Conservation (phyloP, 192 early-diverging fungal genomes). For the Lunasporangiospora selenospora region DNA sequence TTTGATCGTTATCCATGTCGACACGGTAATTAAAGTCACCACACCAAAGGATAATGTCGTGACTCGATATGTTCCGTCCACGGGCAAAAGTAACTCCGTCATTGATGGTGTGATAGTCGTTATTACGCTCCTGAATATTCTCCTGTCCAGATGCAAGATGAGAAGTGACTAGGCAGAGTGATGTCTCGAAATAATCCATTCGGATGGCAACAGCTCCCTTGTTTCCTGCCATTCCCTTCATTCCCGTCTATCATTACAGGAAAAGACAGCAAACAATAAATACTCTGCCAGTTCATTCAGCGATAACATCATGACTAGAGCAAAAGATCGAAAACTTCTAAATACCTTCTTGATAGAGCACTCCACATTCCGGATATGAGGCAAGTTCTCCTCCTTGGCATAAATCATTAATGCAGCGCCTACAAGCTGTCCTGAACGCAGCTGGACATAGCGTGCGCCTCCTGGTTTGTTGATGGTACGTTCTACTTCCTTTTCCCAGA, state of each 20-base stretch:
- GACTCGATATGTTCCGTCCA: constrained; percentile 73
- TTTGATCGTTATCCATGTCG: constrained; percentile 74
- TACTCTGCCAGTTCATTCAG: no score
- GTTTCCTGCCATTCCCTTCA: constrained; percentile 96
- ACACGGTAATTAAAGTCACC: constrained; percentile 97
- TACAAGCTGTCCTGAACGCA: constrained; percentile 89
- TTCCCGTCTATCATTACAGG: constrained; percentile 86
- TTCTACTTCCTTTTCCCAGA: constrained; percentile 61
- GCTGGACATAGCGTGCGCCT: constrained; percentile 69
- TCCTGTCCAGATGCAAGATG: constrained; percentile 90
- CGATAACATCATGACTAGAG: no score
- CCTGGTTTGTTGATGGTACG: constrained; percentile 53
- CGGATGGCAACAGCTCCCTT: constrained; percentile 97
- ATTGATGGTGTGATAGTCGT: constrained; percentile 84
- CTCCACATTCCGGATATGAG: constrained; percentile 83
- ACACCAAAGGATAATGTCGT: constrained; percentile 84
- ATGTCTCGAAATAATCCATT: constrained; percentile 86
- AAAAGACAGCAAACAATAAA: no score
- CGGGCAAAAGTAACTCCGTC: constrained; percentile 75
- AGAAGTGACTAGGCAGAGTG: constrained; percentile 88
- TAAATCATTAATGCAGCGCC: constrained; percentile 91
- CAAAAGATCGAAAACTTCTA: no score
- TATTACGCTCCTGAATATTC: constrained; percentile 81
- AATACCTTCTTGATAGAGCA: constrained; percentile 81
- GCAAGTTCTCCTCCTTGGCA: constrained; percentile 71